Evolutionary conservation across 108 stramenopile genomes (phyloP).

Genomic region (Nitzschia inconspicua): DNA sequence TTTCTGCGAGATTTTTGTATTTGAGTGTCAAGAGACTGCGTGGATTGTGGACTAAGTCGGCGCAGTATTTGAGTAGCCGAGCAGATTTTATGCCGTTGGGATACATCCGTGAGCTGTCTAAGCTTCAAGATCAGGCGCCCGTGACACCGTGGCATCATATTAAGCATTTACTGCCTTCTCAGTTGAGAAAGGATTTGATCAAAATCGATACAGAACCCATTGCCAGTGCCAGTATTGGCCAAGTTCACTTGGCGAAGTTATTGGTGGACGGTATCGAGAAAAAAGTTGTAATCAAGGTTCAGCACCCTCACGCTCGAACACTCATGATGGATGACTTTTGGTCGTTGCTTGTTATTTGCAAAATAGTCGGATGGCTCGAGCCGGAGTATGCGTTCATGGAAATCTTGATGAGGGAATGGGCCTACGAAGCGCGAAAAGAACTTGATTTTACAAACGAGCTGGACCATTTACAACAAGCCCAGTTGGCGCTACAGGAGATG

Average conservation of each 20-base stretch:
- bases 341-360: conserved; percentile 28
- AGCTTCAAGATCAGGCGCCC: conserved; percentile 49
- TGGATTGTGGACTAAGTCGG: conserved; percentile 61
- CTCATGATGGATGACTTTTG: conserved; percentile 47
- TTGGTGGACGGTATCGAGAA: not conserved
- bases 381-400: conserved; percentile 36
- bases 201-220: conserved; percentile 11
- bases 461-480: conserved; percentile 35
- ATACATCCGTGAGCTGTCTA: conserved; percentile 28
- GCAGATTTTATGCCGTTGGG: conserved; percentile 47
- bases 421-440: conserved; percentile 40
- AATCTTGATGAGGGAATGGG: conserved; percentile 39
- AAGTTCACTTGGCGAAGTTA: conserved; percentile 44
- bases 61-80: conserved; percentile 47
- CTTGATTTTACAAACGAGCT: conserved; percentile 50
- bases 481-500: not conserved
- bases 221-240: conserved; percentile 45
- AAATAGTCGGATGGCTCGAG: conserved; percentile 21
- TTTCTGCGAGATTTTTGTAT: conserved; percentile 29
- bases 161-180: conserved; percentile 11
- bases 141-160: conserved; percentile 28
- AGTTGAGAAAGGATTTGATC: conserved; percentile 7
- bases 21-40: conserved; percentile 19
- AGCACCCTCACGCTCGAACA: conserved; percentile 38
- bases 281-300: conserved; percentile 52